phyloP scores from a whole-genome alignment of 208 protist species.

The Leishmania aethiopica region DNA sequence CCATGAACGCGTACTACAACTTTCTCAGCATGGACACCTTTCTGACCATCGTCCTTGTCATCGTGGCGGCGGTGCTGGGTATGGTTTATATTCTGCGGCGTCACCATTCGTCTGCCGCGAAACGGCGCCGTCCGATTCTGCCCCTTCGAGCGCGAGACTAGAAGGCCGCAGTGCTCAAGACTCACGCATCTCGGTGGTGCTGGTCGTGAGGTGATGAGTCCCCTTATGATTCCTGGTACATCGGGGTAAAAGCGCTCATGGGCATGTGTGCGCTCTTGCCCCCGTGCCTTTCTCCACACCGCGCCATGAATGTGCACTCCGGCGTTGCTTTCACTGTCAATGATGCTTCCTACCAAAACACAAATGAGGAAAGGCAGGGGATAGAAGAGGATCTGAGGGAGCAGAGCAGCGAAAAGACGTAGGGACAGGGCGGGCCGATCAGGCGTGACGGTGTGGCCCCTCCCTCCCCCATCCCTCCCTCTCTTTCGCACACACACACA shows the following conservation, averaged over 20 bases:
- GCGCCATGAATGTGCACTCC: not conserved
- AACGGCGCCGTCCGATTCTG: constrained; percentile 17
- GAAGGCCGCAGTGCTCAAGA: not conserved
- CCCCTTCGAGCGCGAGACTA: constrained; percentile 21
- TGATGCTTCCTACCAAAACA: not conserved
- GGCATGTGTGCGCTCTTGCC: not conserved
- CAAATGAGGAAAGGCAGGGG: not conserved
- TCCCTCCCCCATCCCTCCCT: not conserved
- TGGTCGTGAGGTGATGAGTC: not conserved
- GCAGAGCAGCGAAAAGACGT: not conserved
- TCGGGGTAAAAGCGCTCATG: not conserved
- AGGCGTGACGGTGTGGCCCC: not conserved
- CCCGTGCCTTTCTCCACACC: not conserved
- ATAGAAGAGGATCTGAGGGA: not conserved
- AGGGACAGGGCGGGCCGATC: not conserved
- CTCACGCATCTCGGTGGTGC: not conserved
- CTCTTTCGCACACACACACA: not conserved
- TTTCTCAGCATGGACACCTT: constrained; percentile 28
- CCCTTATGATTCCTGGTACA: not conserved
- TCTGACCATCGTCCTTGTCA: constrained; percentile 31
- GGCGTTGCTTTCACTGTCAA: not conserved
- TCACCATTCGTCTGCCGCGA: not conserved
- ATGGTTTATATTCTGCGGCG: constrained; percentile 28
- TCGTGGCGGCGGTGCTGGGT: constrained; percentile 19
- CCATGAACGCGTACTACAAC: constrained; percentile 7